Evolutionary conservation across 108 stramenopile genomes (phyloP).

Genomic region (Pseudonitzschia pungens): DNA sequence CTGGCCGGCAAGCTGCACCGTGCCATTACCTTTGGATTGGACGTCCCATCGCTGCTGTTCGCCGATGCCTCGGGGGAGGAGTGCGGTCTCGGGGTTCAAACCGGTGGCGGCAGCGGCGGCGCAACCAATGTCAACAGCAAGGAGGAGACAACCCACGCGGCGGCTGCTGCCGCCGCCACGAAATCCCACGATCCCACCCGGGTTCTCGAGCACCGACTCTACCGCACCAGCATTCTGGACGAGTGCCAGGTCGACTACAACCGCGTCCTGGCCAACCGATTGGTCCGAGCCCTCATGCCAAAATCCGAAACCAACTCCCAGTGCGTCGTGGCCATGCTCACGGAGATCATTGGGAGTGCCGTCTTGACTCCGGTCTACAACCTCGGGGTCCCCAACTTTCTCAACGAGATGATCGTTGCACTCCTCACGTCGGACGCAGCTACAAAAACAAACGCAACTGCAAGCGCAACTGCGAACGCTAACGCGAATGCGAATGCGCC

Average conservation of each 20-base stretch:
- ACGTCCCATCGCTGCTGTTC: conserved; percentile 82
- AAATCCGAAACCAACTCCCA: conserved; percentile 65
- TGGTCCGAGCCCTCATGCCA: conserved; percentile 58
- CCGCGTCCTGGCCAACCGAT: conserved; percentile 67
- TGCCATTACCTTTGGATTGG: conserved; percentile 84
- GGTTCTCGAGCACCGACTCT: conserved; percentile 71
- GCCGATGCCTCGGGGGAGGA: conserved; percentile 74
- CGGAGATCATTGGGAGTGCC: conserved; percentile 67
- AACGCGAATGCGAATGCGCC: no score
- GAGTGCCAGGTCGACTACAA: conserved; percentile 88
- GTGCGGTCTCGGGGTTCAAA: conserved; percentile 41
- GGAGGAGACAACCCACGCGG: no score
- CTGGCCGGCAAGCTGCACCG: conserved; percentile 74
- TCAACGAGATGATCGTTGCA: conserved; percentile 64
- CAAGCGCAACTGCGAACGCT: conserved; percentile 1
- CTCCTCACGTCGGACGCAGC: conserved; percentile 11
- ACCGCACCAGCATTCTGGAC: conserved; percentile 45
- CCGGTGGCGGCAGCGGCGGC: not conserved
- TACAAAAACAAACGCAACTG: not conserved
- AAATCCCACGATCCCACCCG: conserved; percentile 37
- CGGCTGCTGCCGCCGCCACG: conserved; percentile 17
- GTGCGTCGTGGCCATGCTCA: conserved; percentile 54
- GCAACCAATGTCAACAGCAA: not conserved
- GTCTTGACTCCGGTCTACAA: conserved; percentile 72
- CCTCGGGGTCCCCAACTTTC: conserved; percentile 63